phyloP scores from a whole-genome alignment of 2,329 filamentous ascomycete species.

The Corynespora cassiicola region DNA sequence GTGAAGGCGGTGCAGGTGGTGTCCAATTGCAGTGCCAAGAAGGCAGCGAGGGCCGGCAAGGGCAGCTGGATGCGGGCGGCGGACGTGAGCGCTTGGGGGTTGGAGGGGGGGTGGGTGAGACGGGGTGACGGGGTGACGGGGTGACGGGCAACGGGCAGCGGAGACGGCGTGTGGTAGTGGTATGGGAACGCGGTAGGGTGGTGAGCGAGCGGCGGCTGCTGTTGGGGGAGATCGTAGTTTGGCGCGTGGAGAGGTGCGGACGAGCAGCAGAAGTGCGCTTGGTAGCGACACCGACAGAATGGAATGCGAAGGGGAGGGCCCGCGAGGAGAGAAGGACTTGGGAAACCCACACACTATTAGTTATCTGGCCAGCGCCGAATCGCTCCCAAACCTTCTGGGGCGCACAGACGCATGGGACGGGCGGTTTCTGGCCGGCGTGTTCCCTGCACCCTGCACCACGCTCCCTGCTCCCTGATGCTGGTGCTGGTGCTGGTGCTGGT shows the following conservation, averaged over 20 bases:
- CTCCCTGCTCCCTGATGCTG: too few relatives aligned
- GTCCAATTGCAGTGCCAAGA: constrained; percentile 14
- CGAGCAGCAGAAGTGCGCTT: not conserved
- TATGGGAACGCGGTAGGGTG: constrained; percentile 4
- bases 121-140: constrained; percentile 6
- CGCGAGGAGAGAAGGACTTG: constrained; percentile 5
- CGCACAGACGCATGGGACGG: constrained; percentile 1
- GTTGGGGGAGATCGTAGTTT: too few relatives aligned
- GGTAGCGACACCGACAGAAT: not conserved
- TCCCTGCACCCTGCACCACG: too few relatives aligned
- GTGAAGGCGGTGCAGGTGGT: constrained; percentile 20
- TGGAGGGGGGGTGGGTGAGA: constrained; percentile 9
- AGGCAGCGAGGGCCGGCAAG: not conserved
- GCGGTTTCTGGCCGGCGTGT: too few relatives aligned
- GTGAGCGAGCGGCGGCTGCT: too few relatives aligned
- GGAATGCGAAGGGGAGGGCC: constrained; percentile 5
- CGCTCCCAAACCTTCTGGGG: not conserved
- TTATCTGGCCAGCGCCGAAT: too few relatives aligned
- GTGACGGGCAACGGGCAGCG: constrained; percentile 6
- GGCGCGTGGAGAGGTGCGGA: not conserved
- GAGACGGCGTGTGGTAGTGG: not conserved
- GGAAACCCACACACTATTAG: constrained; percentile 15
- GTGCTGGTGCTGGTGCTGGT: too few relatives aligned
- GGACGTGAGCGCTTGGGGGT: too few relatives aligned
- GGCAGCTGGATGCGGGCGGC: constrained; percentile 9